phyloP scores from a whole-genome alignment of 257 asterid species.

The Salvia splendens region DNA sequence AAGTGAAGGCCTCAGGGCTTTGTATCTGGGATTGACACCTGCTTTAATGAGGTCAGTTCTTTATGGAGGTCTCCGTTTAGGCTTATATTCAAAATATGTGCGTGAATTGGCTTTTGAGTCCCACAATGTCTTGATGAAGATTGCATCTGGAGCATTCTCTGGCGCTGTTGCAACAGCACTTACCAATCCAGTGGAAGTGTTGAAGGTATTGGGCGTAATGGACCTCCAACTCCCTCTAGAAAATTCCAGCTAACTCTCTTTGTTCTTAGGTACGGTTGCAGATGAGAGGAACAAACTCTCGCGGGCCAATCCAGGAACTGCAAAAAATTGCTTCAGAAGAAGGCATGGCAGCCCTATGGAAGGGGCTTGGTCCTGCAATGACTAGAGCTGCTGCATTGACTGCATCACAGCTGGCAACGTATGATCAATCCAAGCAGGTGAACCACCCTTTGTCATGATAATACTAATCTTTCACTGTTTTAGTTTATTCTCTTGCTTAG shows the following conservation, averaged over 20 bases:
- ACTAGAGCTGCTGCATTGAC: constrained; percentile 89
- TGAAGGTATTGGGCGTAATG: constrained; percentile 61
- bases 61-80: constrained; percentile 99
- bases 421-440: constrained; percentile 92
- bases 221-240: constrained; percentile 21
- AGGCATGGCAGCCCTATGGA: constrained; percentile 87
- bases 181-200: constrained; percentile 86
- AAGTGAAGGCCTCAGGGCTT: constrained; percentile 75
- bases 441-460: constrained; percentile 24
- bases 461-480: not conserved
- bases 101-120: constrained; percentile 98
- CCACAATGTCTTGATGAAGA: constrained; percentile 93
- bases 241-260: constrained; percentile 36
- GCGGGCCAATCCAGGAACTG: constrained; percentile 62
- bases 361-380: constrained; percentile 97
- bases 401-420: constrained; percentile 87
- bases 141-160: constrained; percentile 94
- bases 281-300: constrained; percentile 51
- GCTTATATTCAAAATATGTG: constrained; percentile 92
- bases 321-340: constrained; percentile 73
- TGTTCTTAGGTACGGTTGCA: constrained; percentile 74
- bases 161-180: constrained; percentile 96
- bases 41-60: constrained; percentile 98
- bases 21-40: constrained; percentile 89
- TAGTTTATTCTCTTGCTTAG: constrained; percentile 26